Base-by-base conservation (phyloP, 768 basidiomycete species). In the Auriscalpium orientale region DNA sequence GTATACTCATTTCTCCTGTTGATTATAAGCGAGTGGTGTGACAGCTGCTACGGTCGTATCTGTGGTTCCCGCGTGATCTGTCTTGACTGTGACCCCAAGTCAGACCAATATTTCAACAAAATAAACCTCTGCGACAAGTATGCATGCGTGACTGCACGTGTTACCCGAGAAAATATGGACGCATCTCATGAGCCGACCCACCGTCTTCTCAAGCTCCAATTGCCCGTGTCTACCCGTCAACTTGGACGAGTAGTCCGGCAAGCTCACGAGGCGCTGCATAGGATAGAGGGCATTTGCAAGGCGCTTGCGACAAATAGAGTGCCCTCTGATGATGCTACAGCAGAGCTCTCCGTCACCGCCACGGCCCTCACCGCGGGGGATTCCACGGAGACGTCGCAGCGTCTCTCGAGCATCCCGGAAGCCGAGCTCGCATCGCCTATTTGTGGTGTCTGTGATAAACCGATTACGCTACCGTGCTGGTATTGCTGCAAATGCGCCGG, bases 401-500 rank as follows among this genome's bases (percentile, higher is more conserved):
- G 5, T 28, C 22, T 28, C 22, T 28, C 22, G 22, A 28, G 5
- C 22, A 28, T 28, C 22, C 22, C 2, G 22, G 22, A 28, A 5
- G 22, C 22, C 22, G 22, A 28, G 22, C 22, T 28, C 12, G 13
- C 40, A 18, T 43, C 40, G n/a, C 22, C 5, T 28, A 28, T 28
- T 5, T 70, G 69, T 47, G 53, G 56, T 12, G 56, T 55, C 1
- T 70, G 70, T 58, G 51, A 51, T 0, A 52, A 60, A 11, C 47
- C 18, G 1, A 54, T 67, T 18, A 46, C 58, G 4, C 57, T 62
- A 46, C 67, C 70, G 3, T 70, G 65, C 53, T 70, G 70, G 69
- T 70, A 63, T 34, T 71, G 68, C 55, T 61, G 66, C 7, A 56
- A 63, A 28, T 71, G 70, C 40, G 51, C 37, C 16, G 64, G 62